These are phyloP conservation scores for Malus hybrid DNA, from an alignment of 331 rosid genomes.

Conservation along the genomic window DNA sequence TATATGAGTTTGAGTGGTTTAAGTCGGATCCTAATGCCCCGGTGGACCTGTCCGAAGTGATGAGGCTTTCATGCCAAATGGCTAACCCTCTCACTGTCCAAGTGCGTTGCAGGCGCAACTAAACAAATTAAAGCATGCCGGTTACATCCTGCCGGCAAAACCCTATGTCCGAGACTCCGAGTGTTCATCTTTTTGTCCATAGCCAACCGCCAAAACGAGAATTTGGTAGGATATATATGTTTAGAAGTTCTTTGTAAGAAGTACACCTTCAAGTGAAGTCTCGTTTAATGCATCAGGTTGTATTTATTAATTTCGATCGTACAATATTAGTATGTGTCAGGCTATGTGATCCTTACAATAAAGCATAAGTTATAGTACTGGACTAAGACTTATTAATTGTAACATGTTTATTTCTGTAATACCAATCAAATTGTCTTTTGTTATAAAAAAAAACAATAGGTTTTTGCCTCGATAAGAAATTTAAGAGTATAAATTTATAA, in stretches of 20 bases:
- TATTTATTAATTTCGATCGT: background rate
- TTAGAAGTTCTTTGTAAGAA: background rate
- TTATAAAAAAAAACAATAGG: background rate
- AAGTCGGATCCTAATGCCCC: background rate
- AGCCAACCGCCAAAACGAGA: background rate
- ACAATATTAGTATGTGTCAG: no score
- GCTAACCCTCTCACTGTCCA: slow-evolving; percentile 21
- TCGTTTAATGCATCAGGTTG: background rate
- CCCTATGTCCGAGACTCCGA: background rate
- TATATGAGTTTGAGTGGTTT: slow-evolving; percentile 30
- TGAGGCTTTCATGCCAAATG: slow-evolving; percentile 40
- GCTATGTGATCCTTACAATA: background rate
- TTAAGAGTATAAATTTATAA: no score
- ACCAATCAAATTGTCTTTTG: background rate
- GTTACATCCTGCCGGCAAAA: background rate
- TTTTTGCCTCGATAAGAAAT: background rate
- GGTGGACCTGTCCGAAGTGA: slow-evolving; percentile 29
- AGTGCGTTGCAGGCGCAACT: slow-evolving; percentile 15
- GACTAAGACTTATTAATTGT: background rate
- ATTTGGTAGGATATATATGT: background rate
- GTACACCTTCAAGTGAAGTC: background rate
- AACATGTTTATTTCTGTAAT: no score
- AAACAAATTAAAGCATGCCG: background rate
- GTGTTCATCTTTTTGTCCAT: background rate
- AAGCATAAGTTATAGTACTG: no score